Conservation (phyloP, 2,329 filamentous ascomycete species). For the Ophiostoma quercus region DNA sequence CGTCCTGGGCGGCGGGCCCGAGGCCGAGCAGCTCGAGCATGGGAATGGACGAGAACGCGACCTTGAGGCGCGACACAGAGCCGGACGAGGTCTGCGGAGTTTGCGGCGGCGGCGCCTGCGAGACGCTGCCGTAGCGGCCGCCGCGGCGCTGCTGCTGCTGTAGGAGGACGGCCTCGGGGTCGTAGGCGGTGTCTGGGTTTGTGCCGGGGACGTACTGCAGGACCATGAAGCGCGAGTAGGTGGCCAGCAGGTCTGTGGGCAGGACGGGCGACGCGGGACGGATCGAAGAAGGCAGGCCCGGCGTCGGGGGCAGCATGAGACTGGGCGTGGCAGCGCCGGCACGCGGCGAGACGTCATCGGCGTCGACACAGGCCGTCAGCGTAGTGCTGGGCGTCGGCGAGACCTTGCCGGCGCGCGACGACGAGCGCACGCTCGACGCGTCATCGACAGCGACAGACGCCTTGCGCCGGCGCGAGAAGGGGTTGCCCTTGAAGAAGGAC, state of each 20-base stretch:
- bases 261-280: not conserved
- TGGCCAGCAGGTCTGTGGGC: constrained; percentile 15
- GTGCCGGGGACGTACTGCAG: constrained; percentile 30
- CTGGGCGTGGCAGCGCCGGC: not conserved
- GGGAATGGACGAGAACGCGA: constrained; percentile 38
- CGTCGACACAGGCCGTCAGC: not conserved
- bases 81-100: constrained; percentile 21
- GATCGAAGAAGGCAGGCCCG: not conserved
- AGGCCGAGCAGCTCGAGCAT: constrained; percentile 46
- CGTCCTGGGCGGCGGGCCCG: constrained; percentile 33
- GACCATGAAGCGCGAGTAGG: constrained; percentile 33
- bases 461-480: constrained; percentile 22
- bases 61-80: constrained; percentile 33
- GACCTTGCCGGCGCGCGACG: not conserved
- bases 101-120: constrained; percentile 23
- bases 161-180: not conserved
- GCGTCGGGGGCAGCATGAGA: not conserved
- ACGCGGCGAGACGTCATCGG: not conserved
- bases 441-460: not conserved
- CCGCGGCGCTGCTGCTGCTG: not conserved
- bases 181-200: not conserved
- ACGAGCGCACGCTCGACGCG: not conserved
- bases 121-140: not conserved
- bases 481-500: constrained; percentile 24
- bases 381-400: not conserved